Conservation (phyloP, 352 stramenopile species). For the Thalassiosira exigua region DNA sequence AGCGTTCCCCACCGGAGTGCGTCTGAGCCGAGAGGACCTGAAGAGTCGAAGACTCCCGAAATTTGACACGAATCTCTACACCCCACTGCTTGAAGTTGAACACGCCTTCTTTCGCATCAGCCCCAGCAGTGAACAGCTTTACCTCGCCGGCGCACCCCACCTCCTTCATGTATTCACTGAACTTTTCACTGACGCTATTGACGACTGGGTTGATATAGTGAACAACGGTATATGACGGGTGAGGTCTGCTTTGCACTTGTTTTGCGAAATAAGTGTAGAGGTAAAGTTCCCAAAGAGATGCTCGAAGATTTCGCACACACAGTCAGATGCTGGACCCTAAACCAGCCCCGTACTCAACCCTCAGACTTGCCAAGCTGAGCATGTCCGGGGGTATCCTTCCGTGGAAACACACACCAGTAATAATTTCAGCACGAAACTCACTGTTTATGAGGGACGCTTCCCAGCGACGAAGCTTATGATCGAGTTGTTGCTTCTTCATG, state of each 20-base stretch:
- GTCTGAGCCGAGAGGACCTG: slow-evolving; percentile 84
- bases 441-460: slow-evolving; percentile 56
- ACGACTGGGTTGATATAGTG: no score
- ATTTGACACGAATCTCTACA: slow-evolving; percentile 88
- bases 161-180: slow-evolving; percentile 84
- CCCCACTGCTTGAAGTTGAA: slow-evolving; percentile 86
- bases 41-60: slow-evolving; percentile 81
- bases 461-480: slow-evolving; percentile 60
- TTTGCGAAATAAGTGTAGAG: no score
- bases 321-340: no score
- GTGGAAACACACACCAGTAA: no score
- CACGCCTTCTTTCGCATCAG: slow-evolving; percentile 30
- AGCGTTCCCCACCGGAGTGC: slow-evolving; percentile 89
- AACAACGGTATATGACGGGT: no score
- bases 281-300: no score
- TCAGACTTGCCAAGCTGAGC: no score
- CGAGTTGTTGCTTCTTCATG: slow-evolving; percentile 55
- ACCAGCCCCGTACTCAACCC: no score
- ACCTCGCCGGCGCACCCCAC: slow-evolving; percentile 79
- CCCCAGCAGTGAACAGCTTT: slow-evolving; percentile 58
- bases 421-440: no score
- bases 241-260: no score
- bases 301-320: no score
- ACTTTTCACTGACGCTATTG: slow-evolving; percentile 69
- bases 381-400: no score